Evolutionary conservation across 345 rosid genomes (phyloP).

Genomic region (Syzygium aqueum): DNA sequence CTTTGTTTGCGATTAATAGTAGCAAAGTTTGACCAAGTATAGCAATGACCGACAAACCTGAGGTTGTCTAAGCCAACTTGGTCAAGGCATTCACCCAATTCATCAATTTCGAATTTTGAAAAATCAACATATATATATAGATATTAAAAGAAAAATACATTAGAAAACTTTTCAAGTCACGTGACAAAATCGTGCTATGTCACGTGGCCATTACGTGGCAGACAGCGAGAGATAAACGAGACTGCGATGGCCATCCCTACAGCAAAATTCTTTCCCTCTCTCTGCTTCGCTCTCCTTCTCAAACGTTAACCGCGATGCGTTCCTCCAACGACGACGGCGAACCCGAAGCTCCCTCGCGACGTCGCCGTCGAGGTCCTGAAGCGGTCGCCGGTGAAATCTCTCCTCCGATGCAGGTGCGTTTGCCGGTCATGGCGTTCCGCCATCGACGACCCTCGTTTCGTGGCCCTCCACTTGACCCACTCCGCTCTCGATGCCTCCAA

Average conservation of each 20-base stretch:
- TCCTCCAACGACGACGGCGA: background rate
- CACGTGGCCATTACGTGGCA: background rate
- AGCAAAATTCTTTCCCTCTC: no score
- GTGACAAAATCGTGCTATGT: background rate
- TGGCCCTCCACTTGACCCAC: background rate
- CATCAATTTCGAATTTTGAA: background rate
- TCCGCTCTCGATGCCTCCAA: background rate
- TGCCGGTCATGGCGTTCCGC: background rate
- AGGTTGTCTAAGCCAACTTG: no score
- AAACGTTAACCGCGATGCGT: background rate
- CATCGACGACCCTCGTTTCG: background rate
- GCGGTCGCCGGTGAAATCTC: background rate
- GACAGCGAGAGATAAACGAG: background rate
- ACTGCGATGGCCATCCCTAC: background rate
- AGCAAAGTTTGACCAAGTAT: no score
- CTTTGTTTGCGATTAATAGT: no score
- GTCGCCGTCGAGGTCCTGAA: background rate
- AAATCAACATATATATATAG: no score
- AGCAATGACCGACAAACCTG: no score
- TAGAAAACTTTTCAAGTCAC: no score
- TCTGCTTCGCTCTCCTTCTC: background rate
- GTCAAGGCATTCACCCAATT: no score
- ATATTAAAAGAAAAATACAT: no score
- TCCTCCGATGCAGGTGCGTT: background rate
- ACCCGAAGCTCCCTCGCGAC: background rate